These are phyloP conservation scores for Pleodorina starrii DNA, from an alignment of 139 green algal species.

Conservation along the genomic window DNA sequence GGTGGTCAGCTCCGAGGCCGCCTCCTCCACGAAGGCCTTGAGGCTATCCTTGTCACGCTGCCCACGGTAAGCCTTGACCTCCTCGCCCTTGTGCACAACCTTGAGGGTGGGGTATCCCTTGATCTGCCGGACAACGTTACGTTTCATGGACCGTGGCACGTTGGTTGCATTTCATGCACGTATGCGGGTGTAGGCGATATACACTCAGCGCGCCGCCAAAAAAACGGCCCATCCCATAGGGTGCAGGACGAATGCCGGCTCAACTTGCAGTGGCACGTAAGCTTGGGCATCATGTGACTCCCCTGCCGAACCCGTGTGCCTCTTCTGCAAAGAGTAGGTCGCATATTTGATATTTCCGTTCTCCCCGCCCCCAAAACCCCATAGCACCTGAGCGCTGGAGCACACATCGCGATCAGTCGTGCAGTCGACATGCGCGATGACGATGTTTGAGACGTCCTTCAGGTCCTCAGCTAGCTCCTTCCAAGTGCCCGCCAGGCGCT, in stretches of 20 bases:
- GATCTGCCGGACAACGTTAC: slow-evolving; percentile 66
- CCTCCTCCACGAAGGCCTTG: slow-evolving; percentile 62
- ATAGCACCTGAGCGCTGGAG: slow-evolving; percentile 65
- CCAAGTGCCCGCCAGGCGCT: slow-evolving; percentile 75
- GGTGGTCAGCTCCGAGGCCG: slow-evolving; percentile 54
- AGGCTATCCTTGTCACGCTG: slow-evolving; percentile 66
- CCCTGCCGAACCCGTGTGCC: too few species aligned
- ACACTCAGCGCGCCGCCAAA: too few species aligned
- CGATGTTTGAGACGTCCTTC: slow-evolving; percentile 58
- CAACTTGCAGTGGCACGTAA: too few species aligned
- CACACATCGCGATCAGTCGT: slow-evolving; percentile 72
- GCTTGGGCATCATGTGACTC: too few species aligned
- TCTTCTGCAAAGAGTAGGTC: too few species aligned
- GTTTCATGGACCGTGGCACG: too few species aligned
- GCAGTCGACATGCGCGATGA: slow-evolving; percentile 79
- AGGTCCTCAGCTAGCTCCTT: slow-evolving; percentile 65
- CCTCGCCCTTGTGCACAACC: slow-evolving; percentile 73
- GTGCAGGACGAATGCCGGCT: too few species aligned
- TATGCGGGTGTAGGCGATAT: too few species aligned
- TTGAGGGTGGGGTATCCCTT: slow-evolving; percentile 87
- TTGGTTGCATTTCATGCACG: too few species aligned
- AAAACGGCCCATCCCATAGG: too few species aligned
- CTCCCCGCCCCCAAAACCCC: background rate
- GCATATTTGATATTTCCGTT: too few species aligned
- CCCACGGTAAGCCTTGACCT: slow-evolving; percentile 68